phyloP scores from a whole-genome alignment of 257 asterid genomes.

The Solanum virginianum region DNA sequence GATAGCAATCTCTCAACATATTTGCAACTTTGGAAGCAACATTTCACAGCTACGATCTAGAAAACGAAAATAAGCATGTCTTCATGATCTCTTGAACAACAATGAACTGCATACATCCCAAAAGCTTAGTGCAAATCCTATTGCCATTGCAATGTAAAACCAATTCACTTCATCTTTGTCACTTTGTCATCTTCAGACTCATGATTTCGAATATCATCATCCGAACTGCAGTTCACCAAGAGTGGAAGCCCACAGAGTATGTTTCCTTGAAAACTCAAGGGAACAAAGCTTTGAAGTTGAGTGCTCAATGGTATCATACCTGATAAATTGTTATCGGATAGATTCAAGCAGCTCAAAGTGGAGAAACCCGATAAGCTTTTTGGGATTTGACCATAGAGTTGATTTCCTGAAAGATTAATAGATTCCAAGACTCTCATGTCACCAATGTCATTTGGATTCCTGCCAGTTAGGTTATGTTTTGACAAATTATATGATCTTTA shows the following conservation, averaged over 20 bases:
- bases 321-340: constrained; percentile 3
- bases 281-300: not conserved
- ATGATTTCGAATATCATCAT: not conserved
- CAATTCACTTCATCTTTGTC: not conserved
- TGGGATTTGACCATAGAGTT: constrained; percentile 2
- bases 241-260: not conserved
- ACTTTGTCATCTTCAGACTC: not conserved
- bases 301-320: not conserved
- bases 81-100: not conserved
- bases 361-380: not conserved
- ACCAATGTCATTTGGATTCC: constrained; percentile 12
- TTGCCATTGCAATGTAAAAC: constrained; percentile 6
- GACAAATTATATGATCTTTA: constrained; percentile 16
- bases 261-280: not conserved
- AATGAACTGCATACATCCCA: not conserved
- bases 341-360: not conserved
- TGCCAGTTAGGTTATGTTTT: constrained; percentile 10
- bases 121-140: constrained; percentile 4
- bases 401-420: not conserved
- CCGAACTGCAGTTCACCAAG: not conserved
- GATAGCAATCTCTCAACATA: not conserved
- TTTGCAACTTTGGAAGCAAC: not conserved
- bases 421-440: constrained; percentile 1
- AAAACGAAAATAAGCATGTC: not conserved
- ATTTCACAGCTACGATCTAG: not conserved